Conservation (phyloP, 345 rosid species). For the Garcia nutans region DNA sequence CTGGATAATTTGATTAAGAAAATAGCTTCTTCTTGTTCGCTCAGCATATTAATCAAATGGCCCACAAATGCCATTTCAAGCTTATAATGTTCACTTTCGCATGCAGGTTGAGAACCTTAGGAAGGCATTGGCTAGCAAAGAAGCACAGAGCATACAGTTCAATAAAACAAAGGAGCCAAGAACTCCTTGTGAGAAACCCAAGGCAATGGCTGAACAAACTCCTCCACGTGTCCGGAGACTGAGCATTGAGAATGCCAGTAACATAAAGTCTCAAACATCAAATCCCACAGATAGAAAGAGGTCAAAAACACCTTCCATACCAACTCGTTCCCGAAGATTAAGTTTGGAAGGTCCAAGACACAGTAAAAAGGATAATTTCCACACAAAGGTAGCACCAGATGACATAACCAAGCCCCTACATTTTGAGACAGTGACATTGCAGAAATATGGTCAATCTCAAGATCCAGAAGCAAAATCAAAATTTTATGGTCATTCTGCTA, state of each 20-base stretch:
- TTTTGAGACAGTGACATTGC: slow-evolving; percentile 24
- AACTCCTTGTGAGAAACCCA: slow-evolving; percentile 41
- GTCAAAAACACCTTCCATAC: slow-evolving; percentile 46
- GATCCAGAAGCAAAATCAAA: slow-evolving; percentile 39
- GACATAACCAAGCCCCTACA: slow-evolving; percentile 20
- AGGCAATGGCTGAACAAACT: slow-evolving; percentile 48
- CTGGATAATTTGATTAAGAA: background rate
- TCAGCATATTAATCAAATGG: background rate
- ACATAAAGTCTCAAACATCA: slow-evolving; percentile 35
- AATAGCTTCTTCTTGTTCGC: background rate
- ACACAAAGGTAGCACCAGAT: slow-evolving; percentile 23
- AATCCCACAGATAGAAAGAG: slow-evolving; percentile 46
- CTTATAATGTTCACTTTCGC: background rate
- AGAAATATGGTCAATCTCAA: slow-evolving; percentile 32
- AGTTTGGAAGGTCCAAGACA: slow-evolving; percentile 65
- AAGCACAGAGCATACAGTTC: slow-evolving; percentile 33
- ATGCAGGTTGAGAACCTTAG: slow-evolving; percentile 79
- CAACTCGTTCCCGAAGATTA: slow-evolving; percentile 50
- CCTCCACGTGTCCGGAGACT: slow-evolving; percentile 71
- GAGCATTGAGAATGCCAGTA: slow-evolving; percentile 56
- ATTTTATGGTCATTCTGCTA: slow-evolving; percentile 24
- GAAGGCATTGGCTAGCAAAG: slow-evolving; percentile 69
- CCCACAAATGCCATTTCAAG: background rate
- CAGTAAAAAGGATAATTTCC: slow-evolving; percentile 37
- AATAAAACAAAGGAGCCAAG: slow-evolving; percentile 41